Evolutionary conservation across 306 rosid genomes (phyloP).

Genomic region (Corylus americana): DNA sequence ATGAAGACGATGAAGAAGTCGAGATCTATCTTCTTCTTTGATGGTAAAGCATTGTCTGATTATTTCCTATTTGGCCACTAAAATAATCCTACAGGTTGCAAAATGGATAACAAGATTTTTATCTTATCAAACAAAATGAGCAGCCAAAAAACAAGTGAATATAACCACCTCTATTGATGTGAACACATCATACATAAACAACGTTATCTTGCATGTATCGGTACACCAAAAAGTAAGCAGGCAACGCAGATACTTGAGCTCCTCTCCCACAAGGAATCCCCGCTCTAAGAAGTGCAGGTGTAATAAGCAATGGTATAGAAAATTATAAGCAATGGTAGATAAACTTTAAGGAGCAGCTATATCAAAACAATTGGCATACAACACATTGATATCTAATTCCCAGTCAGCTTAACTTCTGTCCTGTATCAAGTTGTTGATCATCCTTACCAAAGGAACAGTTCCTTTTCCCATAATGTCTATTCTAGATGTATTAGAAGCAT

Average conservation of each 20-base stretch:
- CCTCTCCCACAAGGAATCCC: conserved; percentile 6
- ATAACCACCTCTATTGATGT: no score
- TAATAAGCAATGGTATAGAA: conserved; percentile 12
- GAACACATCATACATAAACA: conserved; percentile 8
- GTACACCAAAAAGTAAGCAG: conserved; percentile 19
- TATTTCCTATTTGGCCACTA: neutral
- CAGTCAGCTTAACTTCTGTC: conserved; percentile 63
- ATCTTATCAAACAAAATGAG: conserved; percentile 5
- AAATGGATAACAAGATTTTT: conserved; percentile 18
- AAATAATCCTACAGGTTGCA: neutral
- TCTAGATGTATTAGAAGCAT: conserved; percentile 86
- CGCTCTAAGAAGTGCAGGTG: conserved; percentile 14
- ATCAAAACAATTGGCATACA: conserved; percentile 47
- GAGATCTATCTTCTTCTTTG: neutral
- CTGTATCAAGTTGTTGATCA: conserved; percentile 83
- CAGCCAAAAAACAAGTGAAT: neutral
- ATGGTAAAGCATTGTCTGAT: neutral
- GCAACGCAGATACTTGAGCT: conserved; percentile 8
- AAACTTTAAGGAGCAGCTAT: conserved; percentile 33
- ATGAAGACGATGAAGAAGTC: neutral
- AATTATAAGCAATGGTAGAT: conserved; percentile 31
- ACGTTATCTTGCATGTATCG: conserved; percentile 4
- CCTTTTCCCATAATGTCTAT: conserved; percentile 96
- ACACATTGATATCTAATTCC: conserved; percentile 22
- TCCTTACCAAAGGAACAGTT: conserved; percentile 85